These are phyloP conservation scores for Rhododendron kiyosumense DNA, from an alignment of 148 eudicot genomes.

Conservation along the genomic window DNA sequence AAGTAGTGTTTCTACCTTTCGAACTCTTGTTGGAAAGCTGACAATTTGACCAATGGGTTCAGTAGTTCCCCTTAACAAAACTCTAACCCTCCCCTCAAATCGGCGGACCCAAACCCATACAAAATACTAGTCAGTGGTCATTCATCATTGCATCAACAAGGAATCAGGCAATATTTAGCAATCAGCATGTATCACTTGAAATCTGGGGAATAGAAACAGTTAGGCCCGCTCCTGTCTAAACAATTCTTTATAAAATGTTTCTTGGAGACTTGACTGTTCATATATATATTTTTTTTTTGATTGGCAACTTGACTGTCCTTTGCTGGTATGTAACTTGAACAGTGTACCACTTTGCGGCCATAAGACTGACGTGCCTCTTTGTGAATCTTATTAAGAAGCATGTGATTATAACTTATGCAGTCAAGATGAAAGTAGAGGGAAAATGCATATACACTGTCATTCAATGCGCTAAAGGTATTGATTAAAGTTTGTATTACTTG, in stretches of 20 bases:
- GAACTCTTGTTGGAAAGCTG: background rate
- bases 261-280: background rate
- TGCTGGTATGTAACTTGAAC: background rate
- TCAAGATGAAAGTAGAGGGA: background rate
- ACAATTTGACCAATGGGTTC: background rate
- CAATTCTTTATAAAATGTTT: background rate
- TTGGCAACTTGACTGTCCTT: background rate
- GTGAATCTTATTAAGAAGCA: background rate
- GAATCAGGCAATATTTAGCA: background rate
- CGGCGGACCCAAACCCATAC: background rate
- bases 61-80: background rate
- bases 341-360: background rate
- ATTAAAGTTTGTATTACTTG: background rate
- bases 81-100: background rate
- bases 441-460: too few species aligned
- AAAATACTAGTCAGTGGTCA: background rate
- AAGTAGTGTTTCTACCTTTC: background rate
- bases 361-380: background rate
- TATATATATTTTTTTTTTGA: too few species aligned
- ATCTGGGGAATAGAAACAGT: background rate
- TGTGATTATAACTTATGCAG: background rate
- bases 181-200: background rate
- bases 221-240: background rate
- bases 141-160: background rate
- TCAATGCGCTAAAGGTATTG: background rate